Percentiles rank a stretch among this genome's conserved stretches.
phyloP scores from a whole-genome alignment of 1,139 yeast genomes.

The Saccharomycopsis hybrid region DNA sequence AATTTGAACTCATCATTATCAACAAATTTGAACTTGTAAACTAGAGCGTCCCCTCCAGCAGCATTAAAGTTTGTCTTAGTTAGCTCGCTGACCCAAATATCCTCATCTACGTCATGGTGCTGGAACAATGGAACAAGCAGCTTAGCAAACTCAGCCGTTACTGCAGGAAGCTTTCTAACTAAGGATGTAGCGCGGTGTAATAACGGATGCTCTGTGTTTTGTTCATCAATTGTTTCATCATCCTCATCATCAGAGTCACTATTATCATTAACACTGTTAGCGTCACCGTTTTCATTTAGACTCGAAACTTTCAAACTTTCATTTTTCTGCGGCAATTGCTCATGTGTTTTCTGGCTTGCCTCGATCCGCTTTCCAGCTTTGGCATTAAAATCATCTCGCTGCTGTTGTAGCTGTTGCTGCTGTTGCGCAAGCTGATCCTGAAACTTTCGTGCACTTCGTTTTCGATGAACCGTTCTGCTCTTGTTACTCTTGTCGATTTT shows the following conservation, averaged over 20 bases:
- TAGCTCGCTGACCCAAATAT: conserved; percentile 28
- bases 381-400: no score
- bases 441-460: no score
- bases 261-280: no score
- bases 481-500: no score
- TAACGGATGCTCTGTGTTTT: background rate
- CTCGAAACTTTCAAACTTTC: no score
- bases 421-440: background rate
- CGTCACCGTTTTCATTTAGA: no score
- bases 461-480: no score
- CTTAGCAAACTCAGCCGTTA: conserved; percentile 26
- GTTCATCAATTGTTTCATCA: background rate
- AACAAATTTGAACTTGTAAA: conserved; percentile 28
- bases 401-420: no score
- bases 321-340: no score
- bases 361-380: background rate
- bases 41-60: conserved; percentile 24
- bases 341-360: no score
- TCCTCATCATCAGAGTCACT: background rate
- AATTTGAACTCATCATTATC: conserved; percentile 25
- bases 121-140: conserved; percentile 28
- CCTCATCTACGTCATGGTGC: conserved; percentile 26
- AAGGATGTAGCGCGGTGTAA: conserved; percentile 14
- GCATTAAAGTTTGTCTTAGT: conserved; percentile 23
- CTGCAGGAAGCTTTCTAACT: conserved; percentile 25